Base-by-base conservation (phyloP, 2,329 filamentous ascomycete species). In the Fusarium camptoceras region DNA sequence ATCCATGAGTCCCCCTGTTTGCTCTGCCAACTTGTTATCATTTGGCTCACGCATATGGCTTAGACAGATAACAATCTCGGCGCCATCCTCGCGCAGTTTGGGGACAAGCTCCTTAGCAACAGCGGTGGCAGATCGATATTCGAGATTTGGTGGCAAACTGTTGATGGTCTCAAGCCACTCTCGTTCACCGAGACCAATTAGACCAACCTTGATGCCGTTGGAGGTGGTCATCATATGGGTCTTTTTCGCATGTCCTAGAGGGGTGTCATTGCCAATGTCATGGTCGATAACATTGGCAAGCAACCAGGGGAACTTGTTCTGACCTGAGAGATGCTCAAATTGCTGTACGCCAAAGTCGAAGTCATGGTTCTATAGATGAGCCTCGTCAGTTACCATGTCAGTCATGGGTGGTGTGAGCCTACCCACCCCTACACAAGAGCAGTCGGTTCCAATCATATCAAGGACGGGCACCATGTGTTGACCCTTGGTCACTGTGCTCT, bases 101-200 rank as follows among this genome's bases (percentile, higher is more conserved):
- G 93, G 92, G 1, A 94, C 89, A 3, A 97, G 84, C 76, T 94
- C 89, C 73, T 87, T 89, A 5, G 93, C 94, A 2, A 92, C 93
- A 58, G 88, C 87, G 8, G 87, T 90, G 6, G 93, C 93, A 11
- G 92, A 94, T 76, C 89, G 90, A 83, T 96, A 97, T 71, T 93
- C 88, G 55, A 98, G 84, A 72, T 94, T 86, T 0, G 94, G 93
- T 0, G 94, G 94, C 11, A 97, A 83, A 15, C 89, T 88, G 80
- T 97, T 97, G 80, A 97, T 94, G 0, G 94, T 97, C 64, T 90
- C 93, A 15, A 97, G 87, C 91, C 94, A 97, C 78, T 97, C 94
- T 50, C 93, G 86, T 82, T 97, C 94, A 2, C 92, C 94, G 4
- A 98, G 84, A 0, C 94, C 94, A 58, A 97, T 91, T 44, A 97